These are phyloP conservation scores for Trypanosoma boissoni DNA, from an alignment of 208 protist genomes.

Conservation along the genomic window DNA sequence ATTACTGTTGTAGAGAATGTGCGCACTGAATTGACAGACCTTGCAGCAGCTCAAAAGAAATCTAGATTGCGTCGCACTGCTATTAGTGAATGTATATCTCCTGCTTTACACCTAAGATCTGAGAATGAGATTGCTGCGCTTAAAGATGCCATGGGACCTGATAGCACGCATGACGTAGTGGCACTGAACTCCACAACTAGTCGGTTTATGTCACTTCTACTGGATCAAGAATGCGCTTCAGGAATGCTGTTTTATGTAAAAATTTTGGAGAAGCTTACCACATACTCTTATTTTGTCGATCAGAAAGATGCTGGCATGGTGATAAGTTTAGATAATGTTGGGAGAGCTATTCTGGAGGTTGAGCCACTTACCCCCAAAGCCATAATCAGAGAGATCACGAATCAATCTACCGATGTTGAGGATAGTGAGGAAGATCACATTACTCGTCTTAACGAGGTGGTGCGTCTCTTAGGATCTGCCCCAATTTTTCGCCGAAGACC, in stretches of 20 bases:
- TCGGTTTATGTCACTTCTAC: slow-evolving; percentile 67
- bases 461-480: slow-evolving; percentile 43
- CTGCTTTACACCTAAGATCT: slow-evolving; percentile 64
- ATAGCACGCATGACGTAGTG: slow-evolving; percentile 62
- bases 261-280: slow-evolving; percentile 50
- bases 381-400: slow-evolving; percentile 61
- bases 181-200: slow-evolving; percentile 35
- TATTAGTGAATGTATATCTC: slow-evolving; percentile 57
- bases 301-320: slow-evolving; percentile 32
- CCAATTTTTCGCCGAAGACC: slow-evolving; percentile 58
- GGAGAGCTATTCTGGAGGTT: slow-evolving; percentile 40
- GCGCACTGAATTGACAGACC: slow-evolving; percentile 44
- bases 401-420: slow-evolving; percentile 32
- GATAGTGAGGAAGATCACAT: slow-evolving; percentile 9
- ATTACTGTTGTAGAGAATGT: slow-evolving; percentile 58
- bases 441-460: slow-evolving; percentile 55
- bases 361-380: slow-evolving; percentile 68
- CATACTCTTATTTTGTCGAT: slow-evolving; percentile 19
- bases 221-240: slow-evolving; percentile 63
- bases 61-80: slow-evolving; percentile 57
- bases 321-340: slow-evolving; percentile 45
- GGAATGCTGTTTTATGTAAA: slow-evolving; percentile 50
- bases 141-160: slow-evolving; percentile 40
- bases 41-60: slow-evolving; percentile 62
- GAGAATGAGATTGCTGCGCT: slow-evolving; percentile 46